Evolutionary conservation across 768 basidiomycete species (phyloP).

Genomic region (Mycena crocata): DNA sequence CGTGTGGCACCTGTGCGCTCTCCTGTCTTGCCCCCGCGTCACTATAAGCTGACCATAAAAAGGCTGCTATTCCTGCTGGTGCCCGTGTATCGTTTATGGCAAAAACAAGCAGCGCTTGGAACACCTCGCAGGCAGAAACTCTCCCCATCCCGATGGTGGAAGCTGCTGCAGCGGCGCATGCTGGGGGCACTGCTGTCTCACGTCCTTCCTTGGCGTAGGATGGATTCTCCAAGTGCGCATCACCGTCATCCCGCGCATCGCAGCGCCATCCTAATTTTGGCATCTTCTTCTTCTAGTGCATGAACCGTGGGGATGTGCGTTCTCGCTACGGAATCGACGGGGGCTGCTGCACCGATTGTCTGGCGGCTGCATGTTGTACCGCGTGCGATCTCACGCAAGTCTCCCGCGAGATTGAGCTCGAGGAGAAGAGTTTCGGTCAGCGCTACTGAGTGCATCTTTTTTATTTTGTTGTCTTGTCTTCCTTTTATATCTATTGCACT

Average conservation of each 20-base stretch:
- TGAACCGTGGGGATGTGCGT: slow-evolving; percentile 52
- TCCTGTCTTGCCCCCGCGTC: not conserved
- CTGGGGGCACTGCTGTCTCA: slow-evolving; percentile 28
- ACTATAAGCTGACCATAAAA: not conserved
- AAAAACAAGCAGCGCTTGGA: slow-evolving; percentile 49
- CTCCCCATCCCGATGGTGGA: slow-evolving; percentile 51
- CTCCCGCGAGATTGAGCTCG: slow-evolving; percentile 57
- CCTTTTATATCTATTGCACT: too few relatives aligned
- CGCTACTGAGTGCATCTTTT: slow-evolving; percentile 21
- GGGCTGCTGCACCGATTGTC: slow-evolving; percentile 54
- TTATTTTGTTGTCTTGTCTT: not conserved
- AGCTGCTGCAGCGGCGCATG: slow-evolving; percentile 37
- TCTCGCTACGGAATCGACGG: slow-evolving; percentile 61
- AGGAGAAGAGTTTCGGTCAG: slow-evolving; percentile 51
- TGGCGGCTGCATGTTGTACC: slow-evolving; percentile 52
- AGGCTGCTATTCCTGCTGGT: slow-evolving; percentile 48
- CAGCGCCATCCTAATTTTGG: not conserved
- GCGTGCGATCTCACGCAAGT: slow-evolving; percentile 65
- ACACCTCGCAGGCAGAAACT: slow-evolving; percentile 44
- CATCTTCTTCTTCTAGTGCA: slow-evolving; percentile 31
- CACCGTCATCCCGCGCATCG: not conserved
- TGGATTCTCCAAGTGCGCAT: slow-evolving; percentile 27
- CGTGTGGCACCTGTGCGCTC: slow-evolving; percentile 41
- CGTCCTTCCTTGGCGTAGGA: slow-evolving; percentile 10
- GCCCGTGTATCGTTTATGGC: slow-evolving; percentile 53